Evolutionary conservation across 495 filamentous ascomycete species (phyloP).

Genomic region (Tuber microsphaerosporum): DNA sequence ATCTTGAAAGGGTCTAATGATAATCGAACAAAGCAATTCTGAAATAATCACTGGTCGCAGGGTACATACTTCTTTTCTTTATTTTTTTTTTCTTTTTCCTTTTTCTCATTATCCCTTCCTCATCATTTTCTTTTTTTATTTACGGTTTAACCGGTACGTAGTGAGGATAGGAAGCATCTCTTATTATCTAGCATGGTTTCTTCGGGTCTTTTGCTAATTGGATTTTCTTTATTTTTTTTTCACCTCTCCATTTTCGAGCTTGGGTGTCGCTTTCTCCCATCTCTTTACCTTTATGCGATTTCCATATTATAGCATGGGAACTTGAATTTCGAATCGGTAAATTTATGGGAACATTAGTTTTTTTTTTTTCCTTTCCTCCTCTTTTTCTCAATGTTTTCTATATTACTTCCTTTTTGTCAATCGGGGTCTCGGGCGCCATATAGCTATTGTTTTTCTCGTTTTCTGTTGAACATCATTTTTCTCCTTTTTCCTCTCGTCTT

Average conservation of each 20-base stretch:
- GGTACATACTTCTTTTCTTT: constrained; percentile 20
- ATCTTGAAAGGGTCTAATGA: constrained; percentile 17
- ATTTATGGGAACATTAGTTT: neutral
- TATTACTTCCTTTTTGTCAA: neutral
- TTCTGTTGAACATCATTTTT: neutral
- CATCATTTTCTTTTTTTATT: constrained; percentile 7
- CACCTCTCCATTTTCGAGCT: neutral
- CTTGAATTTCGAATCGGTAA: neutral
- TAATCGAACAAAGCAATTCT: constrained; percentile 5
- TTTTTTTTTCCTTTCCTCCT: neutral
- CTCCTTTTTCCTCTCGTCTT: neutral
- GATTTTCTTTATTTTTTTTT: neutral
- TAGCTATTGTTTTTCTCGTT: neutral
- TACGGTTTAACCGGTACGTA: constrained; percentile 2
- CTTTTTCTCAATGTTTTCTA: neutral
- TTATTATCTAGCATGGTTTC: constrained; percentile 18
- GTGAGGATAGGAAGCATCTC: constrained; percentile 8
- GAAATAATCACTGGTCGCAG: constrained; percentile 28
- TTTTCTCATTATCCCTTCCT: neutral
- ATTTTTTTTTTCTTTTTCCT: neutral
- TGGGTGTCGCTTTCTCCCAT: neutral
- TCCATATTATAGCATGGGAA: neutral
- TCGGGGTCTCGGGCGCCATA: neutral
- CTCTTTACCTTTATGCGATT: neutral
- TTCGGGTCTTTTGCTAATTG: constrained; percentile 2